Percentiles rank a stretch among this genome's conserved stretches.
Conservation (phyloP, 306 rosid species). For the Corylus americana region DNA sequence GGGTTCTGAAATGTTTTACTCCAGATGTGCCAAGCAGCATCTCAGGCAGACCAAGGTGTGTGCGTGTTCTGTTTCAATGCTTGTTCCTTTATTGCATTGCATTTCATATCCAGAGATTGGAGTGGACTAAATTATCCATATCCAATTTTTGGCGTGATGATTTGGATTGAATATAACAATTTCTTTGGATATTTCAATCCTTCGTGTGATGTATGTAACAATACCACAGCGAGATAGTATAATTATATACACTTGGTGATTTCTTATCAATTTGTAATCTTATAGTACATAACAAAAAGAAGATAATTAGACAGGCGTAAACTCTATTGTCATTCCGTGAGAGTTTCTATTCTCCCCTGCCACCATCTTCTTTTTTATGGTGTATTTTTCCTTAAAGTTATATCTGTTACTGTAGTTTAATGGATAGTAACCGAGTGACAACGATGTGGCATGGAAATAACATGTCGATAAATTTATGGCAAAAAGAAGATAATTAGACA, state of each 20-base stretch:
- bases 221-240: not conserved
- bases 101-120: not conserved
- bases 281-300: not conserved
- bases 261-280: not conserved
- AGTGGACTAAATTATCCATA: not conserved
- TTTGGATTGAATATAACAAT: not conserved
- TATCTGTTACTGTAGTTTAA: no score
- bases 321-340: no score
- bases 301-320: not conserved
- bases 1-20: slow-evolving; percentile 63
- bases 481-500: not conserved
- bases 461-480: not conserved
- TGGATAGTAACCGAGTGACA: no score
- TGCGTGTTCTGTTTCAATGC: slow-evolving; percentile 4
- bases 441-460: no score
- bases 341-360: not conserved
- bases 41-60: slow-evolving; percentile 91
- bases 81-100: not conserved
- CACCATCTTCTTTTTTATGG: not conserved
- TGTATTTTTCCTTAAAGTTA: not conserved
- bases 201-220: not conserved
- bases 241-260: not conserved
- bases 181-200: not conserved
- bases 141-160: not conserved
- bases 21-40: slow-evolving; percentile 70